These are phyloP conservation scores for Nidularia sp. DNA, from an alignment of 768 basidiomycete species.

Conservation along the genomic window DNA sequence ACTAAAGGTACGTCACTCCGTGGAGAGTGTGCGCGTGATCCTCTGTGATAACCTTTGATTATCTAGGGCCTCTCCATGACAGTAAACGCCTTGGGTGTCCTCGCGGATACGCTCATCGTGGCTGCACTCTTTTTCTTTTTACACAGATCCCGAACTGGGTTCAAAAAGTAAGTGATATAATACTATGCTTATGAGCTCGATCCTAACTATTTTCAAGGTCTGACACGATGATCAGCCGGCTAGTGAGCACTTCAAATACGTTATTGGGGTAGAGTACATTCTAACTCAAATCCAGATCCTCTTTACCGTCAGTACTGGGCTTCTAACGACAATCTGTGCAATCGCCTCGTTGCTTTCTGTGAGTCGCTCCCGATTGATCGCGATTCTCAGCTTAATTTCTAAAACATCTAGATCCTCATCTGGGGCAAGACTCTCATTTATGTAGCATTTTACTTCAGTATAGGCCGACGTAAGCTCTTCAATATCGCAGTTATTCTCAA, in stretches of 20 bases:
- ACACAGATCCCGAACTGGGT: conserved; percentile 47
- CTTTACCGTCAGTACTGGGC: conserved; percentile 36
- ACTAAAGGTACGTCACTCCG: conserved; percentile 36
- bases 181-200: background rate
- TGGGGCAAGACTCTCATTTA: conserved; percentile 50
- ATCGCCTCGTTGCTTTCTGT: conserved; percentile 38
- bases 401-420: conserved; percentile 32
- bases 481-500: background rate
- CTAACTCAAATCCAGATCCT: conserved; percentile 22
- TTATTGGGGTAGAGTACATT: too few species aligned
- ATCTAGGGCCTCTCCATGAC: conserved; percentile 50
- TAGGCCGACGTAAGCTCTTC: conserved; percentile 39
- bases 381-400: conserved; percentile 1
- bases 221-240: conserved; percentile 38
- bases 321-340: conserved; percentile 38
- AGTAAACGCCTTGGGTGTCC: conserved; percentile 49
- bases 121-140: conserved; percentile 45
- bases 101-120: conserved; percentile 47
- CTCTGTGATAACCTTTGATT: too few species aligned
- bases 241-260: background rate
- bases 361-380: conserved; percentile 5
- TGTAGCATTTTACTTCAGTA: conserved; percentile 54
- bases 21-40: too few species aligned
- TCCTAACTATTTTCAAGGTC: conserved; percentile 22
- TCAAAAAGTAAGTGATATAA: conserved; percentile 35